These are phyloP conservation scores for Solanum stenotomum DNA, from an alignment of 257 asterid species.

Conservation along the genomic window DNA sequence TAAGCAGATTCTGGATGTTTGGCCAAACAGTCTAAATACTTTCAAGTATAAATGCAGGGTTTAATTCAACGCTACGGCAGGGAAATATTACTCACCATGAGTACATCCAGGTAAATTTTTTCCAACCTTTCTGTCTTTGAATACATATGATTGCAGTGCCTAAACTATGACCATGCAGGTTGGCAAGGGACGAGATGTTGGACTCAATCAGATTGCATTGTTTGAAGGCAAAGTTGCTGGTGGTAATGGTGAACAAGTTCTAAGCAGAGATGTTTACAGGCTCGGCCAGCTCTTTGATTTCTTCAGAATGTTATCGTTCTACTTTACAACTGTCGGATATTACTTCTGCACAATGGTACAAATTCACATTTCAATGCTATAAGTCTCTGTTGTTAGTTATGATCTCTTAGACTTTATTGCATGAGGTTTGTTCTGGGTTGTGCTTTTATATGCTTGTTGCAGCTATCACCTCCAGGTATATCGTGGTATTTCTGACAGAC, in stretches of 20 bases:
- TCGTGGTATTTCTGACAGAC: not conserved
- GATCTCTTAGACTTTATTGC: not conserved
- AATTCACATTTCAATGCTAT: not conserved
- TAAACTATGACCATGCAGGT: constrained; percentile 42
- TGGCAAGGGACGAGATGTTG: constrained; percentile 98
- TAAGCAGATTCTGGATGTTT: not conserved
- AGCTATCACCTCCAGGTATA: not conserved
- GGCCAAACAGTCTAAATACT: not conserved
- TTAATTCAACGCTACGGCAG: constrained; percentile 90
- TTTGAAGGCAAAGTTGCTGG: constrained; percentile 99
- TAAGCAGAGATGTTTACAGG: constrained; percentile 91
- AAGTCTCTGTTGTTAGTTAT: not conserved
- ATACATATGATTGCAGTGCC: constrained; percentile 1
- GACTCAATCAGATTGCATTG: constrained; percentile 93
- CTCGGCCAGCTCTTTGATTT: constrained; percentile 98
- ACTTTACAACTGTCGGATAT: constrained; percentile 94
- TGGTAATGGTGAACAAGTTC: constrained; percentile 98
- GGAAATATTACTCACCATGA: constrained; percentile 99
- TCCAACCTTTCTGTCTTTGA: not conserved
- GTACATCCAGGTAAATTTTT: constrained; percentile 71
- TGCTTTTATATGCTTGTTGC: not conserved
- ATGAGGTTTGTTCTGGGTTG: not conserved
- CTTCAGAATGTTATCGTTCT: constrained; percentile 93
- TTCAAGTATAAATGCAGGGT: constrained; percentile 50
- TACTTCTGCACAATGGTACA: constrained; percentile 97